Evolutionary conservation across 306 rosid genomes (phyloP), one percentile per base, ranked within the genome.

Genomic region (Leucaena leucocephala): DNA sequence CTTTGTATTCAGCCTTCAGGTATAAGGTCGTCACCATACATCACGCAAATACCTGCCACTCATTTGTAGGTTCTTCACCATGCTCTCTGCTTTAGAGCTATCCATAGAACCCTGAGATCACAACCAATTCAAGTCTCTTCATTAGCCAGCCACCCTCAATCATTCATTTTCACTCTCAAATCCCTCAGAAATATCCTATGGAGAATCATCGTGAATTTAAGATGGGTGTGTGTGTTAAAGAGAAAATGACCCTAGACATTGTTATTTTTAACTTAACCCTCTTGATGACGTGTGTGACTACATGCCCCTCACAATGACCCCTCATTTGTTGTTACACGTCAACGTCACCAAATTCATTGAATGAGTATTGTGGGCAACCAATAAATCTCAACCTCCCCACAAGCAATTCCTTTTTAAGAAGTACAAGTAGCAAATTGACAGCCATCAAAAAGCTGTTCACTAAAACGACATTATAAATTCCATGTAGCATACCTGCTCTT

Each of bases 21-120:
- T 52, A 52, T 52, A 17, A 69, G 39, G 50, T 68, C 74, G 70
- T 93, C 72, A 93, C 99, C 99, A 96, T 50, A 96, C 98, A 70
- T 96, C 99, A 75, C 99, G 98, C 87, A 93, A 81, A 85, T 96
- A 93, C 80, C 98, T 82, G 68, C 98, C 98, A 68, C 27, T 90
- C 88, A 76, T 93, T 85, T 93, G 98, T 75, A 96, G 91, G 88
- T 82, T 96, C 87, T 96, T 96, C 79, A 96, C 92, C 96, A 91
- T 75, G 89, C 93, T 87, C 87, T 96, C 99, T 6, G 99, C 93
- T 83, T 96, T 83, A 48, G 98, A 91, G 91, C 90, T 90, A 84
- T 87, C 87, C 11, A 96, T 79, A 39, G 94, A 91, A 84, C 99
- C 99, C 99, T 96, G 91, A 68, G 91, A 68, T 79, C 84, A n/a